phyloP scores from a whole-genome alignment of 2,329 filamentous ascomycete species.

The Paracoccidioides brasiliensis region DNA sequence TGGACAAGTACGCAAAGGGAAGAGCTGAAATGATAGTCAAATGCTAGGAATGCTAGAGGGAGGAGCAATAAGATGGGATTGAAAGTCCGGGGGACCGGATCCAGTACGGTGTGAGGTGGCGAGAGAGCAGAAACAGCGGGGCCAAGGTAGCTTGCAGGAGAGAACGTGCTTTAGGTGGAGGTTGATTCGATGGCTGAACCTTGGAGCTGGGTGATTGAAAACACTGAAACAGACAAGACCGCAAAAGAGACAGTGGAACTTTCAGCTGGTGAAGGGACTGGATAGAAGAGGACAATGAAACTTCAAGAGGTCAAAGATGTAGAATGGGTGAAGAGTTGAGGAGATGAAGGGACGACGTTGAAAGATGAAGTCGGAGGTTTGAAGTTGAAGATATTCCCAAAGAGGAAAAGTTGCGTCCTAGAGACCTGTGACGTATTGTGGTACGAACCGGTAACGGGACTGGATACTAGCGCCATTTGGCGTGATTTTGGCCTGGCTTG shows the following conservation, averaged over 20 bases:
- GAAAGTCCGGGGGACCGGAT: background rate
- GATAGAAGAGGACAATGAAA: conserved; percentile 2
- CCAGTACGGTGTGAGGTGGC: background rate
- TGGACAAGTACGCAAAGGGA: background rate
- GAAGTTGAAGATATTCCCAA: background rate
- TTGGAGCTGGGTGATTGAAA: background rate
- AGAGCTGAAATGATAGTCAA: background rate
- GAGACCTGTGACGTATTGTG: background rate
- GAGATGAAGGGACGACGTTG: background rate
- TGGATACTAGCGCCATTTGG: too few species aligned
- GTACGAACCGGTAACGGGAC: too few species aligned
- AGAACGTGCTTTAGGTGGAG: too few species aligned
- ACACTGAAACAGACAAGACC: background rate
- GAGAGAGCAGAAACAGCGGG: background rate
- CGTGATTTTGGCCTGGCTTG: too few species aligned
- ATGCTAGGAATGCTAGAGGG: background rate
- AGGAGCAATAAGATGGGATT: background rate
- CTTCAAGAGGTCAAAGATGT: conserved; percentile 4
- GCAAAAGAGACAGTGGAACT: background rate
- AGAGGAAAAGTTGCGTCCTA: background rate
- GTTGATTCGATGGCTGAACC: background rate
- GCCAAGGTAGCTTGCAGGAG: background rate
- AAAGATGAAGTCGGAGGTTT: background rate
- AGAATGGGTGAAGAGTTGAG: conserved; percentile 1
- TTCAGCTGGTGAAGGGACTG: background rate